Evolutionary conservation across 345 rosid genomes (phyloP).

Genomic region (Arabis alpina): DNA sequence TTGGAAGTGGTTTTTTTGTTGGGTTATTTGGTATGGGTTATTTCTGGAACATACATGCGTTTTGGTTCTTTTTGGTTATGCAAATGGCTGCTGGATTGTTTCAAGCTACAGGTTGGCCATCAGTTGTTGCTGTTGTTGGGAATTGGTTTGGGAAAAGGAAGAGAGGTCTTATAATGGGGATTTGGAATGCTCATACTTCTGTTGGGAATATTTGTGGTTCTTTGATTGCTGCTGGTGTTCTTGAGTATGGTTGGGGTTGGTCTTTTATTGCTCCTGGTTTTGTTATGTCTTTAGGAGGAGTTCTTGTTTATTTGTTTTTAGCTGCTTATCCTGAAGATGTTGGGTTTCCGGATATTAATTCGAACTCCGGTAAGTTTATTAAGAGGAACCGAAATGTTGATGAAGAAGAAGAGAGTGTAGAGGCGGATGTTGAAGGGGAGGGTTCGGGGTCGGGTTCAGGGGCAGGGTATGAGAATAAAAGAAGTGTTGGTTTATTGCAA

Average conservation of each 20-base stretch:
- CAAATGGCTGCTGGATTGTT: slow-evolving; percentile 93
- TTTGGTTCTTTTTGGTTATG: slow-evolving; percentile 68
- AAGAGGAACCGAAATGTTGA: slow-evolving; percentile 39
- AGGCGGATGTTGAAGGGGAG: slow-evolving; percentile 26
- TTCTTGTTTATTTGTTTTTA: slow-evolving; percentile 75
- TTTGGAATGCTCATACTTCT: slow-evolving; percentile 98
- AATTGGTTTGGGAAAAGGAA: slow-evolving; percentile 93
- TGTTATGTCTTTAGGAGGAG: slow-evolving; percentile 67
- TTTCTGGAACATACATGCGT: slow-evolving; percentile 74
- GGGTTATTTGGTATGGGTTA: slow-evolving; percentile 93
- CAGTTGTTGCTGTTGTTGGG: slow-evolving; percentile 95
- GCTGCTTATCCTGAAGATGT: slow-evolving; percentile 95
- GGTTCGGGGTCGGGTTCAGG: slow-evolving; percentile 29
- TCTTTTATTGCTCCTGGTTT: slow-evolving; percentile 83
- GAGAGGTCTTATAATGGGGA: slow-evolving; percentile 96
- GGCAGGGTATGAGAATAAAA: slow-evolving; percentile 43
- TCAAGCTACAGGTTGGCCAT: slow-evolving; percentile 97
- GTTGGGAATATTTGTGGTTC: slow-evolving; percentile 92
- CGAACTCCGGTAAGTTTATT: slow-evolving; percentile 47
- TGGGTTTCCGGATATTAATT: slow-evolving; percentile 60
- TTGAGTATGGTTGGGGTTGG: slow-evolving; percentile 97
- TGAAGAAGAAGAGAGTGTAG: slow-evolving; percentile 29
- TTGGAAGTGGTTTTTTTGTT: slow-evolving; percentile 88
- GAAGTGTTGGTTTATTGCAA: slow-evolving; percentile 78
- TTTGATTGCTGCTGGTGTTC: slow-evolving; percentile 85